Evolutionary conservation across 140 eudicot genomes (phyloP).

Genomic region (Eryngium alpinum): DNA sequence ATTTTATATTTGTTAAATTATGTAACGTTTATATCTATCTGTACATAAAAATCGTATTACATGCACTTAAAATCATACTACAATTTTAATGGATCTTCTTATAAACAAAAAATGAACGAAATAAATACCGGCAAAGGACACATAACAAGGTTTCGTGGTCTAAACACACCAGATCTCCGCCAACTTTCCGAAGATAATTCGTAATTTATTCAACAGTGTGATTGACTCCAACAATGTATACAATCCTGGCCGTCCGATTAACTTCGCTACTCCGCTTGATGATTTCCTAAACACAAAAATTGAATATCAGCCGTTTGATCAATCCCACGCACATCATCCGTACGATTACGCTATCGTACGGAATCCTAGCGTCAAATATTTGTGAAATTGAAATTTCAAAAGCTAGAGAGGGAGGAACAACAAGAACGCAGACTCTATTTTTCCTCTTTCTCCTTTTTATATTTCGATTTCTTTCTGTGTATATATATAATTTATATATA

Average conservation of each 20-base stretch:
- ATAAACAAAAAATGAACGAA: too few species aligned
- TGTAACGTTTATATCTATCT: too few species aligned
- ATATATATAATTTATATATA: neutral
- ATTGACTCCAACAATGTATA: too few species aligned
- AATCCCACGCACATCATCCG: slow-evolving; percentile 21
- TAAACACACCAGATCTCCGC: too few species aligned
- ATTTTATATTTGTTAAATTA: too few species aligned
- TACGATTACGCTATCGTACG: slow-evolving; percentile 28
- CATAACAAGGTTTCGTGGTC: too few species aligned
- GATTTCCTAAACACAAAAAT: slow-evolving; percentile 10
- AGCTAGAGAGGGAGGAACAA: slow-evolving; percentile 72
- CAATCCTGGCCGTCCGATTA: neutral
- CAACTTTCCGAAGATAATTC: too few species aligned
- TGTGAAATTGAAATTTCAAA: slow-evolving; percentile 74
- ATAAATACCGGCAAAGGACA: too few species aligned
- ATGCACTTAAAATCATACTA: too few species aligned
- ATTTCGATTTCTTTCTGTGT: slow-evolving; percentile 9
- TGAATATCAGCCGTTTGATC: slow-evolving; percentile 41
- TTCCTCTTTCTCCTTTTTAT: slow-evolving; percentile 21
- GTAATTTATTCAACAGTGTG: too few species aligned
- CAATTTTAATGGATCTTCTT: too few species aligned
- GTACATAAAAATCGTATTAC: too few species aligned
- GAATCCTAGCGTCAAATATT: slow-evolving; percentile 43
- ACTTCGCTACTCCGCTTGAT: neutral
- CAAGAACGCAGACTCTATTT: slow-evolving; percentile 21